These are phyloP conservation scores for Pleurotus tuber-regium DNA, from an alignment of 768 basidiomycete species.

Conservation along the genomic window DNA sequence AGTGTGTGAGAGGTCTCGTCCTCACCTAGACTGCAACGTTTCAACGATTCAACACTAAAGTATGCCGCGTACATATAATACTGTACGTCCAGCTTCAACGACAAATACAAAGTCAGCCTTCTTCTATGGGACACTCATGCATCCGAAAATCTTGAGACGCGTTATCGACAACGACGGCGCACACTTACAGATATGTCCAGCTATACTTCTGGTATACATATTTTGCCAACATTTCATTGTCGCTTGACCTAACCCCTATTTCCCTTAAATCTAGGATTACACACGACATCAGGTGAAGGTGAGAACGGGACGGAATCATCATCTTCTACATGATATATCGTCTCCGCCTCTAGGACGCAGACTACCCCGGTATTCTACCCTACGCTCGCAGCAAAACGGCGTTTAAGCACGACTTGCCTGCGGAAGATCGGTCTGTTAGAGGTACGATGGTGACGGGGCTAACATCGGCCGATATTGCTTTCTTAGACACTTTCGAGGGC, in stretches of 20 bases:
- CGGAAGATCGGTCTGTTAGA: slow-evolving; percentile 67
- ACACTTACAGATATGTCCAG: slow-evolving; percentile 67
- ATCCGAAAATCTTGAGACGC: slow-evolving; percentile 74
- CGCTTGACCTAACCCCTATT: slow-evolving; percentile 10
- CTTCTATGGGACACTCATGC: slow-evolving; percentile 91
- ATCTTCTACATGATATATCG: background rate
- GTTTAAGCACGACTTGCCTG: slow-evolving; percentile 46
- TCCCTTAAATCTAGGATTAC: slow-evolving; percentile 48
- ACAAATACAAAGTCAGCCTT: slow-evolving; percentile 53
- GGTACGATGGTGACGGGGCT: slow-evolving; percentile 81
- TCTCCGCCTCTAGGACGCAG: slow-evolving; percentile 42
- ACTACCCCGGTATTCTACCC: slow-evolving; percentile 85
- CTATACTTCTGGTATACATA: slow-evolving; percentile 62
- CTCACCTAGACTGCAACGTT: too few relatives aligned
- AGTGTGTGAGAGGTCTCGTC: too few relatives aligned
- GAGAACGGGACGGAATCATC: slow-evolving; percentile 2
- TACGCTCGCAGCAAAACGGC: slow-evolving; percentile 45
- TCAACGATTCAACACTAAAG: too few relatives aligned
- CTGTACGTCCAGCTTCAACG: too few relatives aligned
- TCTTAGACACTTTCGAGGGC: slow-evolving; percentile 84
- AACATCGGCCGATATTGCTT: slow-evolving; percentile 55
- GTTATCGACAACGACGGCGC: slow-evolving; percentile 71
- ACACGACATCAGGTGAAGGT: slow-evolving; percentile 82
- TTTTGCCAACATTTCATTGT: background rate
- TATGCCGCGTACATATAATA: too few relatives aligned